Conservation (phyloP, 2,329 filamentous ascomycete species). For the Ophiostoma triangulosporum region DNA sequence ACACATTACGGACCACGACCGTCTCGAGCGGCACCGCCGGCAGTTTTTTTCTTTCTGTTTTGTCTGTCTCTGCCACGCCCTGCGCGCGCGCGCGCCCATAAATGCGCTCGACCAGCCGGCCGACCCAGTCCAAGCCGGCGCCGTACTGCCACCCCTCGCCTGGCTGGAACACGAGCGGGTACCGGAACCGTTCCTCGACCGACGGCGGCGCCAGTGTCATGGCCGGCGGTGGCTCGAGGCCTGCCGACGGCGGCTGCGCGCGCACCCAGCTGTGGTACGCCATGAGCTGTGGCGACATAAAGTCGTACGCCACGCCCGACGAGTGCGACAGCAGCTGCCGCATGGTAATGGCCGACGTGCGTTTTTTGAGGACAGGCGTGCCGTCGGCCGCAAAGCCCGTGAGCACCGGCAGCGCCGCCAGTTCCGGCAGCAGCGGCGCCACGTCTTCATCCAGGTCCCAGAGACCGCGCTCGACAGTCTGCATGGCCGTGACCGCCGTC, state of each 20-base stretch:
- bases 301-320: constrained; percentile 14
- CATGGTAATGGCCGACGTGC: constrained; percentile 12
- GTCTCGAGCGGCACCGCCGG: constrained; percentile 9
- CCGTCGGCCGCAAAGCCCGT: constrained; percentile 3
- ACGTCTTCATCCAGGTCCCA: constrained; percentile 34
- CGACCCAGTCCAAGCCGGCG: constrained; percentile 13
- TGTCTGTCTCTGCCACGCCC: neutral
- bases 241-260: constrained; percentile 1
- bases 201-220: neutral
- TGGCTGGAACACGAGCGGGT: constrained; percentile 13
- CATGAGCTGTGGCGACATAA: constrained; percentile 8
- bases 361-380: constrained; percentile 1
- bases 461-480: constrained; percentile 32
- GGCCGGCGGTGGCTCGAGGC: neutral
- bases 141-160: constrained; percentile 14
- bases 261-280: constrained; percentile 3
- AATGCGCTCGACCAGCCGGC: constrained; percentile 11
- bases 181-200: constrained; percentile 9
- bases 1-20: constrained; percentile 9
- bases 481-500: constrained; percentile 31
- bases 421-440: constrained; percentile 12
- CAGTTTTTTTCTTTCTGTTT: neutral
- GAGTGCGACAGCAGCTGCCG: constrained; percentile 13
- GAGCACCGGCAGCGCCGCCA: constrained; percentile 12
- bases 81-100: neutral